These are phyloP conservation scores for Aspergillus affinis DNA, from an alignment of 495 filamentous ascomycete species.

Conservation along the genomic window DNA sequence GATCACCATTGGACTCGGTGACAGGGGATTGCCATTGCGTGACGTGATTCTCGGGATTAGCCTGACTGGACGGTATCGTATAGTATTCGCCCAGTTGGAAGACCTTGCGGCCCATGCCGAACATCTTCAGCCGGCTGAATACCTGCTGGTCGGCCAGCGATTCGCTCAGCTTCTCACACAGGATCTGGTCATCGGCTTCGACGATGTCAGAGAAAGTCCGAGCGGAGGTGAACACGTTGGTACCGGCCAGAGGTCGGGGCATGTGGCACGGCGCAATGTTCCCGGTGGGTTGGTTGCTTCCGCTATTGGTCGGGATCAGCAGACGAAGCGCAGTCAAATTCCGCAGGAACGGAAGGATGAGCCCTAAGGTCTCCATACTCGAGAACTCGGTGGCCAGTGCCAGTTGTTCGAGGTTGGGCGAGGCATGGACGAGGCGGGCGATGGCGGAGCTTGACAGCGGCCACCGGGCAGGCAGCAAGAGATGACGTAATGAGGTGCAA, in stretches of 20 bases:
- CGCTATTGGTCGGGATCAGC: slow-evolving; percentile 35
- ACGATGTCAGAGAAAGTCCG: slow-evolving; percentile 34
- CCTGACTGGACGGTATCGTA: slow-evolving; percentile 21
- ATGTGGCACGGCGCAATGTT: not conserved
- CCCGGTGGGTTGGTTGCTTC: not conserved
- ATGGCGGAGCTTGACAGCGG: slow-evolving; percentile 48
- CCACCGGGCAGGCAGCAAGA: slow-evolving; percentile 59
- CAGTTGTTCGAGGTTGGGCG: slow-evolving; percentile 61
- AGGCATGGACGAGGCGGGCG: slow-evolving; percentile 49
- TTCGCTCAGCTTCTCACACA: slow-evolving; percentile 33
- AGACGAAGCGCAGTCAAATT: slow-evolving; percentile 46
- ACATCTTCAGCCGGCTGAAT: slow-evolving; percentile 35
- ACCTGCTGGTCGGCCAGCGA: slow-evolving; percentile 36
- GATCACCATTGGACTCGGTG: slow-evolving; percentile 10
- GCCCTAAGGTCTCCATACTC: slow-evolving; percentile 41
- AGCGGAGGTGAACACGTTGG: slow-evolving; percentile 21
- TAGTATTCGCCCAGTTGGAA: slow-evolving; percentile 41
- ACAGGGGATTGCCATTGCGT: slow-evolving; percentile 17
- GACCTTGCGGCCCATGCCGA: slow-evolving; percentile 42
- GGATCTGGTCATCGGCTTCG: slow-evolving; percentile 37
- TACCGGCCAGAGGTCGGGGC: slow-evolving; percentile 1
- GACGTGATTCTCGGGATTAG: slow-evolving; percentile 6
- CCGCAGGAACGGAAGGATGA: slow-evolving; percentile 50
- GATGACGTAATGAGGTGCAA: slow-evolving; percentile 51
- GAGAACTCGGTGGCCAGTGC: slow-evolving; percentile 46